Conservation (phyloP, 305 asterid genomes). For the Petunia hybrid region DNA sequence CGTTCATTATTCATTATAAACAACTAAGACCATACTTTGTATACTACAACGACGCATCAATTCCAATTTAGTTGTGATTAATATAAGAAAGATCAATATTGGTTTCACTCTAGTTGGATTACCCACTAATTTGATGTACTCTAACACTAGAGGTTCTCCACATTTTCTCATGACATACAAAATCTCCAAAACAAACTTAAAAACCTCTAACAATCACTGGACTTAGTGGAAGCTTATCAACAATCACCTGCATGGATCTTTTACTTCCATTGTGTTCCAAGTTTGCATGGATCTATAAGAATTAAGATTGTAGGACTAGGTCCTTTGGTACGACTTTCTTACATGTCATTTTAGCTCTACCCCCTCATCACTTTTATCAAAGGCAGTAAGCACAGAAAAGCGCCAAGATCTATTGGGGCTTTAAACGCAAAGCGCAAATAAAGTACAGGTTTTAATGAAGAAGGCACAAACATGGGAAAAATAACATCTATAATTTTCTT, state of each 20-base stretch:
- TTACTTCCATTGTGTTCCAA: background rate
- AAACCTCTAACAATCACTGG: background rate
- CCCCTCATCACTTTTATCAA: background rate
- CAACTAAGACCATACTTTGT: background rate
- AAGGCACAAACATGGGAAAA: too few relatives aligned
- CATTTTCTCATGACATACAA: background rate
- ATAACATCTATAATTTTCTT: too few relatives aligned
- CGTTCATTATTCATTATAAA: background rate
- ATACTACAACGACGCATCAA: background rate
- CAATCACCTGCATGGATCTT: background rate
- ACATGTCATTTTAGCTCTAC: background rate
- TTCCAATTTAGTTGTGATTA: background rate
- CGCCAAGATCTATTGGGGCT: too few relatives aligned
- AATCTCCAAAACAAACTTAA: background rate
- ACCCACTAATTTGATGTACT: background rate
- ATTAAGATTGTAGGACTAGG: background rate
- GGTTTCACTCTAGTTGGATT: background rate
- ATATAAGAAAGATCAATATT: background rate
- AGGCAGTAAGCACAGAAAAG: too few relatives aligned
- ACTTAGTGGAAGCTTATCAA: background rate
- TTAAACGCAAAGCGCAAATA: too few relatives aligned
- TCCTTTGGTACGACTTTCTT: background rate
- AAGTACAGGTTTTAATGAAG: too few relatives aligned
- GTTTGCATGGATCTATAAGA: background rate
- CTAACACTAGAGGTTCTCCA: background rate